Evolutionary conservation across 768 basidiomycete genomes (phyloP).

Genomic region (Boletus rubroflammeus): DNA sequence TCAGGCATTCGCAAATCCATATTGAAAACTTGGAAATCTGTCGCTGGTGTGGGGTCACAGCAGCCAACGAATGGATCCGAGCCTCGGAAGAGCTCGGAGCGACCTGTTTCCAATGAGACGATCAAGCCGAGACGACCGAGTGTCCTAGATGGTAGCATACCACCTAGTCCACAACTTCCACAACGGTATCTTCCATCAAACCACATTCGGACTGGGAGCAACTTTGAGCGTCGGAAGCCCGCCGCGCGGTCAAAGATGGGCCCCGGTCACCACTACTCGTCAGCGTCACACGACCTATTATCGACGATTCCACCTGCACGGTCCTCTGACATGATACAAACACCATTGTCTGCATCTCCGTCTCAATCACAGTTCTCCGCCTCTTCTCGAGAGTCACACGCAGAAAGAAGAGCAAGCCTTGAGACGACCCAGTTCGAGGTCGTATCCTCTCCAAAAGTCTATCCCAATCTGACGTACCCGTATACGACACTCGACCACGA

Average conservation of each 20-base stretch:
- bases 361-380: conserved; percentile 25
- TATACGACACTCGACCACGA: conserved; percentile 51
- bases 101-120: conserved; percentile 32
- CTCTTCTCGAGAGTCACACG: conserved; percentile 21
- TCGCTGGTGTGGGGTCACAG: conserved; percentile 34
- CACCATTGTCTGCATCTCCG: conserved; percentile 26
- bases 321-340: conserved; percentile 15
- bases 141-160: conserved; percentile 44
- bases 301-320: conserved; percentile 6
- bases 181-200: conserved; percentile 41
- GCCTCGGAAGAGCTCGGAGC: conserved; percentile 39
- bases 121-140: conserved; percentile 46
- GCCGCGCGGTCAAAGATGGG: conserved; percentile 18
- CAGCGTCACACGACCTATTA: conserved; percentile 32
- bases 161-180: conserved; percentile 63
- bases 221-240: conserved; percentile 27
- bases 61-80: conserved; percentile 30
- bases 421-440: conserved; percentile 69
- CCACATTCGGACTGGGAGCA: conserved; percentile 32
- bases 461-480: conserved; percentile 49
- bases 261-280: conserved; percentile 19
- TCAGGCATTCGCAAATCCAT: conserved; percentile 62
- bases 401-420: conserved; percentile 48
- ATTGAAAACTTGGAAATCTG: conserved; percentile 59
- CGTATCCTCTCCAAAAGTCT: conserved; percentile 47